These are phyloP conservation scores for Lactarius sanguifluus DNA, from an alignment of 768 basidiomycete species.

Conservation along the genomic window DNA sequence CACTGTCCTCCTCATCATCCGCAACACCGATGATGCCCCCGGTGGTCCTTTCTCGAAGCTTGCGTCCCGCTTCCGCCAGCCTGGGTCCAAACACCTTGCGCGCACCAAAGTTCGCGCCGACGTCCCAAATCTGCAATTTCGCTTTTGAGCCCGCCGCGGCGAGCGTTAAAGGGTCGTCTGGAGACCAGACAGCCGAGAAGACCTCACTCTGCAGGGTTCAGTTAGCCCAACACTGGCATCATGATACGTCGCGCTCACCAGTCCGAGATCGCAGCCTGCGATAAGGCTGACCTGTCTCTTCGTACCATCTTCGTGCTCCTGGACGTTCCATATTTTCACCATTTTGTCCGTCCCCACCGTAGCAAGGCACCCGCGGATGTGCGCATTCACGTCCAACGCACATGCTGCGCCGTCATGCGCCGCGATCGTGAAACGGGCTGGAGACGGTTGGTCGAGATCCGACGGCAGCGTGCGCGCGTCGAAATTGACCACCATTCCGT, in stretches of 20 bases:
- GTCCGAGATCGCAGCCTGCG: too few species aligned
- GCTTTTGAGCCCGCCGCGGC: conserved; percentile 95
- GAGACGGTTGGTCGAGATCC: conserved; percentile 58
- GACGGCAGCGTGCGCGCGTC: conserved; percentile 84
- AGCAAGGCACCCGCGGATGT: conserved; percentile 85
- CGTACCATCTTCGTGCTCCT: conserved; percentile 58
- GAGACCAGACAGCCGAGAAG: conserved; percentile 88
- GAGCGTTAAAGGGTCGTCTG: conserved; percentile 90
- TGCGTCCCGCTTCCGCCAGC: conserved; percentile 68
- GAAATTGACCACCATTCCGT: conserved; percentile 90
- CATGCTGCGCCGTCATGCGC: conserved; percentile 74
- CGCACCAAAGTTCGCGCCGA: conserved; percentile 75
- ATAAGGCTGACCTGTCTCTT: too few species aligned
- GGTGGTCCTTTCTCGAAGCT: conserved; percentile 63
- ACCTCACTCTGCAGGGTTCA: conserved; percentile 79
- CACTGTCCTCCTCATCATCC: conserved; percentile 67
- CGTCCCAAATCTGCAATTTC: conserved; percentile 94
- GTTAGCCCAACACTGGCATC: conserved; percentile 3
- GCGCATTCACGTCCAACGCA: conserved; percentile 86
- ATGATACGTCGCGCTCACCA: conserved; percentile 35
- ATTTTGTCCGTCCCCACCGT: conserved; percentile 91
- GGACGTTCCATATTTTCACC: conserved; percentile 74
- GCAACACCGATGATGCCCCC: conserved; percentile 67
- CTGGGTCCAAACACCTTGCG: conserved; percentile 85
- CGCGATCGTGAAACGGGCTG: conserved; percentile 75